These are phyloP conservation scores for Nicotiana attenuata DNA, from an alignment of 257 asterid genomes.

Conservation along the genomic window DNA sequence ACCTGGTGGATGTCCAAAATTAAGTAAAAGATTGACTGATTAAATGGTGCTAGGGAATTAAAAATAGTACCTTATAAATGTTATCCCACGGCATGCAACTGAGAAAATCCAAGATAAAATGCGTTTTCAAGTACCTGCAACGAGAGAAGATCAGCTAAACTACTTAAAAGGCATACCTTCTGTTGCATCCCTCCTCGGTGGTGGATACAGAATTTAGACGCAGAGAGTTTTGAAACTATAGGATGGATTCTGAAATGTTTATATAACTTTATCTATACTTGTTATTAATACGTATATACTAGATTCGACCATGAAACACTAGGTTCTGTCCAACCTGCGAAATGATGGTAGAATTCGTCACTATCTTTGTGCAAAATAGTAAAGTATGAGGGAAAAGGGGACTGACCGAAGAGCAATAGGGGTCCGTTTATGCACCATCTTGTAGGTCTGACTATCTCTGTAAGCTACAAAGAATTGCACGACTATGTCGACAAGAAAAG, in stretches of 20 bases:
- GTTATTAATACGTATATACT: not conserved
- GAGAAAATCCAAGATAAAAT: slow-evolving; percentile 36
- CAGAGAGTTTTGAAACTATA: not conserved
- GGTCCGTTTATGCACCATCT: slow-evolving; percentile 27
- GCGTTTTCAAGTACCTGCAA: slow-evolving; percentile 36
- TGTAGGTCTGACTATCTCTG: slow-evolving; percentile 37
- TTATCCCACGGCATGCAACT: slow-evolving; percentile 47
- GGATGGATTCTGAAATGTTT: not conserved
- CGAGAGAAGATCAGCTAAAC: not conserved
- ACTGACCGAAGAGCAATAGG: slow-evolving; percentile 39
- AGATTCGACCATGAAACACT: slow-evolving; percentile 1
- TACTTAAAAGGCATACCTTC: not conserved
- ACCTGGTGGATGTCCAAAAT: not conserved
- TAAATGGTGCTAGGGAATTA: not conserved
- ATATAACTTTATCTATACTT: not conserved
- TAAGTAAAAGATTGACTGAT: not conserved
- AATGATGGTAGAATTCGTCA: not conserved
- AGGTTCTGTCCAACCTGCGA: not conserved
- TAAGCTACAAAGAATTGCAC: slow-evolving; percentile 39
- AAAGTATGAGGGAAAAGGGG: not conserved
- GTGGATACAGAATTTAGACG: not conserved
- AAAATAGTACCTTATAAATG: slow-evolving; percentile 30
- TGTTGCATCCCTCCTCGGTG: not conserved
- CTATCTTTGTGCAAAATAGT: not conserved
- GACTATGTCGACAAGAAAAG: slow-evolving; percentile 34